Base-by-base conservation (phyloP, 2,329 filamentous ascomycete species). In the Pyrenophora tritici-repentis region DNA sequence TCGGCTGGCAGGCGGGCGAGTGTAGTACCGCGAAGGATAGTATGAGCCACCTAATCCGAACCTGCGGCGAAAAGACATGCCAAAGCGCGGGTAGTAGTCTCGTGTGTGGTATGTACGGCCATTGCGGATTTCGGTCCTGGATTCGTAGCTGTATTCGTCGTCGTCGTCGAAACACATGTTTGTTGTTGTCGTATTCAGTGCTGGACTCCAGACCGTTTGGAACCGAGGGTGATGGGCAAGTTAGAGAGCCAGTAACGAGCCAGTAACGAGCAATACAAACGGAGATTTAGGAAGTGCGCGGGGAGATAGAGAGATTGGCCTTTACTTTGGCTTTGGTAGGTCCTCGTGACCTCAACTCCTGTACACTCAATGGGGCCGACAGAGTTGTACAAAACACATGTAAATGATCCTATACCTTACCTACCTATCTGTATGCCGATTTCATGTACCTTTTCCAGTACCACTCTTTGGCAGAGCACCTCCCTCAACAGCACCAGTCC, bases 401-500 rank as follows among this genome's bases (percentile, higher is more conserved):
- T 7, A 29, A 5, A 29, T 29, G 6, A 29, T 9, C 33, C 37
- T 22, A 37, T 20, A 17, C 2, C 29, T 10, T 20, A 14, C 17
- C 17, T 29, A 13, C 2, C 22, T n/a, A 8, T 16, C 7, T 12
- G 2, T 13, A 13, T 10, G 5, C 34, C 7, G n/a, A 2, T 7
- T 6, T 45, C 18, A 35, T 40, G 10, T 31, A 29, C 20, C 47
- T 38, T 64, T 66, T 9, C 52, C 47, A 22, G 18, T 32, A 24
- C 44, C 42, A 26, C 38, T 50, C 55, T 69, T 69, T 10, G 70
- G 54, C 37, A 72, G 50, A 32, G 52, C 68, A 16, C 70, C 68
- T 10, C 61, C 70, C 20, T 66, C 67, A 12, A 66, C 52, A 35
- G 72, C 70, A 49, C 69, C 71, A 29, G 63, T 75, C 36, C 63